These are phyloP conservation scores for Alternaria dauci DNA, from an alignment of 2,329 filamentous ascomycete species.

Conservation along the genomic window DNA sequence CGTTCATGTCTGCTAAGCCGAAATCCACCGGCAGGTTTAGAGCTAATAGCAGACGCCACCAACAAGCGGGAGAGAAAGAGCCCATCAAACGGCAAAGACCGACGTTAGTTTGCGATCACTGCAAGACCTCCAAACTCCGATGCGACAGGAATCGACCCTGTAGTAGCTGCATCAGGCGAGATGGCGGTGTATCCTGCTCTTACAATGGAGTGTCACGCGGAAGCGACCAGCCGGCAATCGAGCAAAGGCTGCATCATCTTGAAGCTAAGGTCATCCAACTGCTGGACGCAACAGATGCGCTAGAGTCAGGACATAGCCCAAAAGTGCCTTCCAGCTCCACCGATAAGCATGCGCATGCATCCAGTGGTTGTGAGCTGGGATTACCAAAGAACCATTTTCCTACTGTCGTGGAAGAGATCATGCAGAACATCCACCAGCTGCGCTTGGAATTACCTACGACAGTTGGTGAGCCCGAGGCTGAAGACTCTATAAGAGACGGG, in stretches of 20 bases:
- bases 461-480: background rate
- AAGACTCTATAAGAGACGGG: too few relatives aligned
- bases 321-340: background rate
- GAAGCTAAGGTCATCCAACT: background rate
- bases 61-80: background rate
- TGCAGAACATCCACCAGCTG: background rate
- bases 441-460: background rate
- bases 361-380: background rate
- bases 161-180: background rate
- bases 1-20: too few relatives aligned
- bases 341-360: background rate
- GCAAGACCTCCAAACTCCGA: background rate
- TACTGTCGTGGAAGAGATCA: background rate
- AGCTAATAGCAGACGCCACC: background rate
- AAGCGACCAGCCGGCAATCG: background rate
- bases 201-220: background rate
- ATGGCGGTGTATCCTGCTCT: background rate
- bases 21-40: background rate
- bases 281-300: background rate
- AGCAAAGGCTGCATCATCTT: background rate
- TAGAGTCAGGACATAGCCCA: background rate
- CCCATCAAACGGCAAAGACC: background rate
- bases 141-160: background rate
- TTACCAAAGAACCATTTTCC: background rate
- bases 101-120: background rate